Percentiles rank a stretch among this genome's conserved stretches.
Conservation (phyloP, 2,329 filamentous ascomycete genomes). For the Fusarium citri region DNA sequence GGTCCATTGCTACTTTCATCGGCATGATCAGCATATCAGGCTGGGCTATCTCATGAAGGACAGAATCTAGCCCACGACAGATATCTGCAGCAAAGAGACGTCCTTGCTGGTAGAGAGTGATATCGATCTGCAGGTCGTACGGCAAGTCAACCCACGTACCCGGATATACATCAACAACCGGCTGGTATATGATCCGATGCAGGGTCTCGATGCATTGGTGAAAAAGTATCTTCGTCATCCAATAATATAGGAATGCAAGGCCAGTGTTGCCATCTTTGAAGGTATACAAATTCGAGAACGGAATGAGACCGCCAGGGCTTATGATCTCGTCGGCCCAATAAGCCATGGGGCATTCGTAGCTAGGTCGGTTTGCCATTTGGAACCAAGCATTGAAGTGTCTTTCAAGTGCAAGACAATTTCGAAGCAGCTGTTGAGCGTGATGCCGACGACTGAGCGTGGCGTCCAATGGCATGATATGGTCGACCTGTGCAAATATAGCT, state of each 20-base stretch:
- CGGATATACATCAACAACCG: slow-evolving; percentile 56
- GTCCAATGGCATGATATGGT: slow-evolving; percentile 55
- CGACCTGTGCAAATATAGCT: slow-evolving; percentile 58
- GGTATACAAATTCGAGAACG: slow-evolving; percentile 59
- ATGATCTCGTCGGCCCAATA: slow-evolving; percentile 56
- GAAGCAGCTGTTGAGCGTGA: slow-evolving; percentile 61
- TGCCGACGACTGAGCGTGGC: slow-evolving; percentile 57
- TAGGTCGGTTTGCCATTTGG: slow-evolving; percentile 45
- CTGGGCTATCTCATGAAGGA: slow-evolving; percentile 57
- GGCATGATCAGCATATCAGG: slow-evolving; percentile 60
- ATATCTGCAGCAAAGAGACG: slow-evolving; percentile 61
- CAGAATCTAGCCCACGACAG: slow-evolving; percentile 63
- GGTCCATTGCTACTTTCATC: slow-evolving; percentile 56
- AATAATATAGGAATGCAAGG: slow-evolving; percentile 64
- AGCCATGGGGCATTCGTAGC: slow-evolving; percentile 47
- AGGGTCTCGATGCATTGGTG: slow-evolving; percentile 61
- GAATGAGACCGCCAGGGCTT: slow-evolving; percentile 50
- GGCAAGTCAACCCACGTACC: slow-evolving; percentile 55
- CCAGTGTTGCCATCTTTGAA: slow-evolving; percentile 60
- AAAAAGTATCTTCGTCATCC: slow-evolving; percentile 63
- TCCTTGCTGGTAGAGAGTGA: slow-evolving; percentile 57
- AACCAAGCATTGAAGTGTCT: slow-evolving; percentile 62
- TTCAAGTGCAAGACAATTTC: slow-evolving; percentile 61
- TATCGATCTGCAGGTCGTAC: slow-evolving; percentile 55
- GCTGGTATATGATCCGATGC: slow-evolving; percentile 58